Conservation (phyloP, 176 grass and related monocot species). For the Eremochloa ophiuroides region DNA sequence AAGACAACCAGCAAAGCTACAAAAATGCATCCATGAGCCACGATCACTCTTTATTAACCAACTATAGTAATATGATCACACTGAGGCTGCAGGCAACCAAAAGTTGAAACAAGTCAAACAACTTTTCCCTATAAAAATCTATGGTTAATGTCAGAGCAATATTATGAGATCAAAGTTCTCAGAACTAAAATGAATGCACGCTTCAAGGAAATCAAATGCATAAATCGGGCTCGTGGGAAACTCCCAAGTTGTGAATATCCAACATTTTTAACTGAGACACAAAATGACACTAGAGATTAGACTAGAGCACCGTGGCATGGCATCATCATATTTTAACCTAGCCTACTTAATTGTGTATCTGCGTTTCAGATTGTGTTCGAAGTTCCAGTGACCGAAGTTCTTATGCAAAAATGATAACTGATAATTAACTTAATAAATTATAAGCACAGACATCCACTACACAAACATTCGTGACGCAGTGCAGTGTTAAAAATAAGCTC, state of each 20-base stretch:
- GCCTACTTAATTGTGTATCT: neutral
- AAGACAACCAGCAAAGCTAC: neutral
- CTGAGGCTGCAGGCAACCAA: neutral
- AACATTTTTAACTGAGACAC: neutral
- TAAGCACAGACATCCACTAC: neutral
- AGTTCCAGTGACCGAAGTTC: neutral
- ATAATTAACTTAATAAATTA: neutral
- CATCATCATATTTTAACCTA: neutral
- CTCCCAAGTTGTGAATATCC: neutral
- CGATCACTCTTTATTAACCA: neutral
- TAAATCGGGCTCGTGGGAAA: neutral
- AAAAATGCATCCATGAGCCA: neutral
- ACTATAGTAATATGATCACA: neutral
- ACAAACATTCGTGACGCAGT: neutral
- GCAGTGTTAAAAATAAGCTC: slow-evolving; percentile 2
- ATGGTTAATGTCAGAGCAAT: neutral
- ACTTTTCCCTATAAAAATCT: neutral
- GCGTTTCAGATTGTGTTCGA: neutral
- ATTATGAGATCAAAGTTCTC: neutral
- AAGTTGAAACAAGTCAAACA: slow-evolving; percentile 5
- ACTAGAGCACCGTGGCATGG: neutral
- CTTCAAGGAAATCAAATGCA: neutral
- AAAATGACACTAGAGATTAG: neutral
- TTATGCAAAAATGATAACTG: neutral
- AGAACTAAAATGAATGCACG: neutral